A percentile compares a stretch with the other conserved stretches of the same genome.
These are phyloP conservation scores for Chalciporus piperatus DNA, from an alignment of 768 basidiomycete genomes.

Conservation along the genomic window DNA sequence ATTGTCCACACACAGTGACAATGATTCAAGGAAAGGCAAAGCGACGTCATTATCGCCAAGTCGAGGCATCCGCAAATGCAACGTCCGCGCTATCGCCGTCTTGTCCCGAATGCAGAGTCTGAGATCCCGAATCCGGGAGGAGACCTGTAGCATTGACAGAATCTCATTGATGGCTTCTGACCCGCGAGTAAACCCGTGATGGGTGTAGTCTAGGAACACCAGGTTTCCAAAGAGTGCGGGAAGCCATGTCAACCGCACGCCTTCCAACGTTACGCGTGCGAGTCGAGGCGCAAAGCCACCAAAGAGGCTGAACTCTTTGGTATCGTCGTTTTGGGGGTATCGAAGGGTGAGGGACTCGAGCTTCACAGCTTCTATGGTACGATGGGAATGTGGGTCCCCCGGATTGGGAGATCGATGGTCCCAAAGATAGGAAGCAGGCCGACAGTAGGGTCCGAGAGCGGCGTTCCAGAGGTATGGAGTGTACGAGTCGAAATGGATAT, in stretches of 20 bases:
- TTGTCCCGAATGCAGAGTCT: constrained; percentile 52
- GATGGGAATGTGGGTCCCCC: constrained; percentile 8
- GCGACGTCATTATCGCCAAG: constrained; percentile 32
- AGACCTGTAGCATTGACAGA: constrained; percentile 54
- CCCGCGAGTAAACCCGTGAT: constrained; percentile 64
- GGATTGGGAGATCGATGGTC: constrained; percentile 16
- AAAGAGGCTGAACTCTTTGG: constrained; percentile 66
- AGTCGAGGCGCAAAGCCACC: constrained; percentile 58
- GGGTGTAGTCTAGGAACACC: constrained; percentile 65
- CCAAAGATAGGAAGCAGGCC: constrained; percentile 26
- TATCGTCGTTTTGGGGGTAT: constrained; percentile 65
- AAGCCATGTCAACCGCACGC: constrained; percentile 60
- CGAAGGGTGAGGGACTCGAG: constrained; percentile 57
- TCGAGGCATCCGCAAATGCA: constrained; percentile 14
- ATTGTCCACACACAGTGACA: constrained; percentile 51
- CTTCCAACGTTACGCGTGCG: constrained; percentile 54
- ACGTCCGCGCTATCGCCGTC: constrained; percentile 14
- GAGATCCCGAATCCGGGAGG: constrained; percentile 50
- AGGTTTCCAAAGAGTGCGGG: constrained; percentile 62
- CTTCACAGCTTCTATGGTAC: constrained; percentile 35
- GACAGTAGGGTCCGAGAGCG: constrained; percentile 54
- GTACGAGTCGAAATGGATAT: constrained; percentile 52
- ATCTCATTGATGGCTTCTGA: constrained; percentile 57
- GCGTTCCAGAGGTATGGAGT: constrained; percentile 69
- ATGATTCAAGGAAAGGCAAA: constrained; percentile 44